These are phyloP conservation scores for Crepidotus variabilis DNA, from an alignment of 768 basidiomycete species.

Conservation along the genomic window DNA sequence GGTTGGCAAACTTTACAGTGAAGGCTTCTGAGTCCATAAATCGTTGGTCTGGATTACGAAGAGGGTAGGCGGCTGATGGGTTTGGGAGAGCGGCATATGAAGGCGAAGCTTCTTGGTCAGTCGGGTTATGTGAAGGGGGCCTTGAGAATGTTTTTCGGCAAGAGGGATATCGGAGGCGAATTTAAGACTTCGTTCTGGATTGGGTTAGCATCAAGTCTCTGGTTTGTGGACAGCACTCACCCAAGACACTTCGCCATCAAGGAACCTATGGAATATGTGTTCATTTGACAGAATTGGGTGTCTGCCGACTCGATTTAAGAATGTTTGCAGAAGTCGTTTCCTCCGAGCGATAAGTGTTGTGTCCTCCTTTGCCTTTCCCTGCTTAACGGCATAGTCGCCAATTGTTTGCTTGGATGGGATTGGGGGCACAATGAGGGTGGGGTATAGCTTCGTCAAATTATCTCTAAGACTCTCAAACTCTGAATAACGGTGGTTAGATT, in stretches of 20 bases:
- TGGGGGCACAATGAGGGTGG: slow-evolving; percentile 94
- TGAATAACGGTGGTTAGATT: slow-evolving; percentile 89
- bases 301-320: slow-evolving; percentile 82
- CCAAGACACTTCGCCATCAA: slow-evolving; percentile 97
- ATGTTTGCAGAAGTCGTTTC: slow-evolving; percentile 94
- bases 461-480: slow-evolving; percentile 93
- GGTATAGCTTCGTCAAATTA: slow-evolving; percentile 83
- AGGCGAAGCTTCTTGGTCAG: slow-evolving; percentile 65
- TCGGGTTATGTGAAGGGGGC: slow-evolving; percentile 95
- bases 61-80: slow-evolving; percentile 82
- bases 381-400: slow-evolving; percentile 96
- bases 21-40: slow-evolving; percentile 96
- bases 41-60: slow-evolving; percentile 91
- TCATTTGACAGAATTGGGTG: slow-evolving; percentile 97
- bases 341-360: slow-evolving; percentile 85
- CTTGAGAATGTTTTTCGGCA: slow-evolving; percentile 95
- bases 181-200: slow-evolving; percentile 84
- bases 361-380: slow-evolving; percentile 95
- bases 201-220: slow-evolving; percentile 1
- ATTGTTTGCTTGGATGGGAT: slow-evolving; percentile 97
- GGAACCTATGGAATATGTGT: slow-evolving; percentile 92
- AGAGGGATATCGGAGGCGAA: slow-evolving; percentile 83
- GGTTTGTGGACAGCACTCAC: slow-evolving; percentile 35
- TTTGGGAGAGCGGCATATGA: slow-evolving; percentile 86
- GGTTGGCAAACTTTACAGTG: slow-evolving; percentile 92